A percentile compares a stretch with the other conserved stretches of the same genome.
phyloP scores from a whole-genome alignment of 108 stramenopile species.

The Skeletonema tropicum region DNA sequence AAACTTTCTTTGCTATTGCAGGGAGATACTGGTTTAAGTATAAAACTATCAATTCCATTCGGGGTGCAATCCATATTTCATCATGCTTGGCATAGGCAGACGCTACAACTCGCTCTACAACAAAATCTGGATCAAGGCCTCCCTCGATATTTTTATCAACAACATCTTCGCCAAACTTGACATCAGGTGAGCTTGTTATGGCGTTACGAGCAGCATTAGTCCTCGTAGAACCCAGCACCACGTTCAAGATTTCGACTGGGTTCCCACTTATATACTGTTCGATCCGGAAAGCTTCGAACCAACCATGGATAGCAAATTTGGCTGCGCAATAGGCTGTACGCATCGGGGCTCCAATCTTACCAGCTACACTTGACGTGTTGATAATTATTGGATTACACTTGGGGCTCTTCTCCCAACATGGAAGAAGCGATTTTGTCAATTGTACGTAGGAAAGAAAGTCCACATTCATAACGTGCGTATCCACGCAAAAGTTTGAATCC shows the following conservation, averaged over 20 bases:
- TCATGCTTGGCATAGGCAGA: conserved; percentile 11
- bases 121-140: conserved; percentile 15
- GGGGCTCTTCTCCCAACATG: conserved; percentile 2
- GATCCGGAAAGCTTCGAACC: conserved; percentile 19
- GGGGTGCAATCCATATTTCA: conserved; percentile 17
- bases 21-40: conserved; percentile 16
- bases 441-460: conserved; percentile 10
- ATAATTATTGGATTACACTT: conserved; percentile 6
- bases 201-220: conserved; percentile 10
- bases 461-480: neutral
- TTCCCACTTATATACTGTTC: conserved; percentile 1
- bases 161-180: neutral
- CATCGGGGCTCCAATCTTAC: conserved; percentile 12
- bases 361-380: conserved; percentile 16
- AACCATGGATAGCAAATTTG: conserved; percentile 11
- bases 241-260: conserved; percentile 9
- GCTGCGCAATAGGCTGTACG: conserved; percentile 13
- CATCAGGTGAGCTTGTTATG: neutral
- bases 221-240: conserved; percentile 11
- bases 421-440: conserved; percentile 19
- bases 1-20: neutral
- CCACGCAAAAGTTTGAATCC: conserved; percentile 4
- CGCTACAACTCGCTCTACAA: neutral
- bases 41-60: neutral
- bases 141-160: conserved; percentile 9